Evolutionary conservation across 148 eudicot species (phyloP).

Genomic region (Cornus kousa): DNA sequence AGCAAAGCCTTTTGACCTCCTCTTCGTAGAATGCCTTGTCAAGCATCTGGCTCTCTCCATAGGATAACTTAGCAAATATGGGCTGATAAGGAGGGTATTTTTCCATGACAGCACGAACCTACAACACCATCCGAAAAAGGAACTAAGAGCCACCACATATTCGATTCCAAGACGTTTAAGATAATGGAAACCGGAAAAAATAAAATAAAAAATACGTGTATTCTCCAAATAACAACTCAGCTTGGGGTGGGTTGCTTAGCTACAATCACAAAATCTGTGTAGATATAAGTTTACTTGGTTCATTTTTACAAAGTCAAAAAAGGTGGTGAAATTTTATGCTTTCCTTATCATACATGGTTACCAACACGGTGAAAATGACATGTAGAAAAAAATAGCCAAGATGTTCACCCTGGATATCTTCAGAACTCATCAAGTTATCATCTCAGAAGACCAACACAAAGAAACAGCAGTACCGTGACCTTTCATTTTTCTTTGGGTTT

Average conservation of each 20-base stretch:
- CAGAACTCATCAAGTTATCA: no score
- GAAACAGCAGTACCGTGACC: not conserved
- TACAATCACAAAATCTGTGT: no score
- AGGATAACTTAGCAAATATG: constrained; percentile 76
- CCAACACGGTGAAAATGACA: not conserved
- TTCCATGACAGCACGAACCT: constrained; percentile 97
- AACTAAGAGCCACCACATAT: not conserved
- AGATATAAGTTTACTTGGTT: no score
- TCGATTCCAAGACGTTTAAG: not conserved
- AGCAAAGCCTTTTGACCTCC: constrained; percentile 94
- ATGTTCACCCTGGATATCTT: not conserved
- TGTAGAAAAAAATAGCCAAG: not conserved
- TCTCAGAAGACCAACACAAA: not conserved
- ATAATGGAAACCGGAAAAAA: no score
- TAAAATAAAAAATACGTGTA: not conserved
- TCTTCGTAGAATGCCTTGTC: constrained; percentile 99
- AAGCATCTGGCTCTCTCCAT: constrained; percentile 97
- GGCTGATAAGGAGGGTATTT: constrained; percentile 91
- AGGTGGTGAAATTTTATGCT: not conserved
- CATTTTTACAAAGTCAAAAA: not conserved
- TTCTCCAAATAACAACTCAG: not conserved
- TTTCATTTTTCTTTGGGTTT: not conserved
- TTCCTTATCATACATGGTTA: not conserved
- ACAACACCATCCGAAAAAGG: constrained; percentile 5
- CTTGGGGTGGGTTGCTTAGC: not conserved